Conservation (phyloP, 1,284 basidiomycete species). For the Apiotrichum mycotoxinovorans region DNA sequence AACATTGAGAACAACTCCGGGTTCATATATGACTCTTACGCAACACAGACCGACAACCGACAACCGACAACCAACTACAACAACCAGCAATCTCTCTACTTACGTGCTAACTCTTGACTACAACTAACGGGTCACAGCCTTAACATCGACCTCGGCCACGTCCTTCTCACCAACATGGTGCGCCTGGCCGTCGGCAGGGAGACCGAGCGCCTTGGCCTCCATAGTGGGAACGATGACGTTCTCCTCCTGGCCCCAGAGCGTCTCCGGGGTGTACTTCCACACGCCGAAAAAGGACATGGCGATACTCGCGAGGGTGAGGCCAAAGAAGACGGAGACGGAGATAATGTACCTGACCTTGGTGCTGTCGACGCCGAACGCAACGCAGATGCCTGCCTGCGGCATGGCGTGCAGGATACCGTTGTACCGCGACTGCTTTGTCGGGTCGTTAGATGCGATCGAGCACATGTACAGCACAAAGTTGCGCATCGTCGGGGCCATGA, state of each 20-base stretch:
- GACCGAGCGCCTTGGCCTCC: conserved; percentile 2
- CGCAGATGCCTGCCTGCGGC: conserved; percentile 3
- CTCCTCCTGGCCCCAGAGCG: conserved; percentile 8
- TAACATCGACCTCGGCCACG: not conserved
- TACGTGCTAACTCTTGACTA: no score
- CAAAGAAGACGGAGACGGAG: conserved; percentile 1
- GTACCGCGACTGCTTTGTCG: conserved; percentile 1
- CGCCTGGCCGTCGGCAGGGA: not conserved
- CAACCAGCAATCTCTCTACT: no score
- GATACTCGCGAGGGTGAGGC: conserved; percentile 1
- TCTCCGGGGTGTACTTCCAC: conserved; percentile 1
- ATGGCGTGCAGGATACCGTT: conserved; percentile 9
- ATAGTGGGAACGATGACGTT: conserved; percentile 7
- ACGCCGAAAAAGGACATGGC: conserved; percentile 2
- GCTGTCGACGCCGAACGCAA: conserved; percentile 10
- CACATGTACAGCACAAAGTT: no score
- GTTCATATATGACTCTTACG: no score
- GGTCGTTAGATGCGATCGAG: no score
- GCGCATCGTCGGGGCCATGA: no score
- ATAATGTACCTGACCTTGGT: conserved; percentile 6
- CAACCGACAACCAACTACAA: no score
- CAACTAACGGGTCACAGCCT: no score
- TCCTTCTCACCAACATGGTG: not conserved
- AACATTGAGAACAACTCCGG: no score
- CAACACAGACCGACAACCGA: no score